Base-by-base conservation (phyloP, 768 basidiomycete species). In the Chlorophyllum brunneum region DNA sequence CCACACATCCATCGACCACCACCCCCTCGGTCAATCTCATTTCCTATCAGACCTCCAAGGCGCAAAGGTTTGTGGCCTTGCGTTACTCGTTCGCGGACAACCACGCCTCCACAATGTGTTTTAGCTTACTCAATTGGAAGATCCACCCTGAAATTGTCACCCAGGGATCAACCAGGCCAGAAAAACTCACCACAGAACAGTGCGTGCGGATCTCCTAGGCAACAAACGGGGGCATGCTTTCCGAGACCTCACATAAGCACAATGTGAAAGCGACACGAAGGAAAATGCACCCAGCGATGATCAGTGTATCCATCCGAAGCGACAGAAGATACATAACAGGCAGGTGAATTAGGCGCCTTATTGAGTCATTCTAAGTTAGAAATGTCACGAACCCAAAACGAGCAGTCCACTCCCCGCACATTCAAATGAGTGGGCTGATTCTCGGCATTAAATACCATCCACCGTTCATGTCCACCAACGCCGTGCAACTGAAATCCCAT, bases 321-420 rank as follows among this genome's bases (percentile, higher is more conserved):
- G n/a, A 27, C 24, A 34, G 23, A 29, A 18, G 22, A 40, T 41
- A 49, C 37, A 49, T 36, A 49, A 41, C 22, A 31, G 15, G 10
- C 18, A 15, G 30, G 10, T 40, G 16, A 23, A 11, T 27, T 22
- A 15, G 20, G 5, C 2, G 23, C 48, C 26, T 22, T 9, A 18
- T 40, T 42, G n/a, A n/a, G n/a, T n/a, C n/a, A n/a, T n/a, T n/a
- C n/a, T n/a, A n/a, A n/a, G n/a, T n/a, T n/a, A n/a, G n/a, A 51
- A 41, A 51, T 51, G 49, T 41, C 49, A 33, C 49, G 49, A 51
- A 51, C 49, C 49, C 49, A 51, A 42, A 52, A 52, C 27, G 51
- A 42, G 38, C 51, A 52, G 23, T 44, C 43, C n/a, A 52, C 23
- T 13, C 51, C 51, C 6, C 33, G 42, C 23, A 23, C 42, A 29